Conservation (phyloP, 169 alveolate genomes). For the Plasmodium falciparum region DNA sequence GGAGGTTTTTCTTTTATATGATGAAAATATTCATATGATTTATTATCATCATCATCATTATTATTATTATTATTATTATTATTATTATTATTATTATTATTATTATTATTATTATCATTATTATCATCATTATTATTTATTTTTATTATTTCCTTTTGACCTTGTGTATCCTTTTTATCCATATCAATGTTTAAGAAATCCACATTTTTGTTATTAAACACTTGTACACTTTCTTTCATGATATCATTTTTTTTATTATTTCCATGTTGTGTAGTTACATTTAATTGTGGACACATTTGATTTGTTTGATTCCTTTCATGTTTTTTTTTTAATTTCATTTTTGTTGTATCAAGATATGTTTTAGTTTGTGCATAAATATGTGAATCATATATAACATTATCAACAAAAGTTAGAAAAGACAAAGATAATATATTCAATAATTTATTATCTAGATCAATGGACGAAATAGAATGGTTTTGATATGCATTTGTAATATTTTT, state of each 20-base stretch:
- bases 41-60: constrained; percentile 9
- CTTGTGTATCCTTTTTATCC: not conserved
- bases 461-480: constrained; percentile 21
- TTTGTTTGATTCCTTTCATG: not conserved
- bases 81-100: not conserved
- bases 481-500: constrained; percentile 29
- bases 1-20: not conserved
- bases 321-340: not conserved
- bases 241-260: not conserved
- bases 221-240: not conserved
- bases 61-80: not conserved
- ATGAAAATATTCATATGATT: not conserved
- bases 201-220: not conserved
- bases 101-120: not conserved
- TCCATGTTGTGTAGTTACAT: not conserved
- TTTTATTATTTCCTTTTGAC: not conserved
- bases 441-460: constrained; percentile 58
- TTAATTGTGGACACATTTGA: not conserved
- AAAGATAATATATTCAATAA: constrained; percentile 57
- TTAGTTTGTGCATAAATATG: constrained; percentile 55
- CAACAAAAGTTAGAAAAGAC: constrained; percentile 65
- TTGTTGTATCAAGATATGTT: not conserved
- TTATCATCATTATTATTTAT: not conserved
- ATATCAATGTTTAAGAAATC: not conserved
- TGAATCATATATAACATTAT: constrained; percentile 68